These are phyloP conservation scores for Debaryomyces psychrophilus DNA, from an alignment of 1,139 yeast genomes.

Conservation along the genomic window DNA sequence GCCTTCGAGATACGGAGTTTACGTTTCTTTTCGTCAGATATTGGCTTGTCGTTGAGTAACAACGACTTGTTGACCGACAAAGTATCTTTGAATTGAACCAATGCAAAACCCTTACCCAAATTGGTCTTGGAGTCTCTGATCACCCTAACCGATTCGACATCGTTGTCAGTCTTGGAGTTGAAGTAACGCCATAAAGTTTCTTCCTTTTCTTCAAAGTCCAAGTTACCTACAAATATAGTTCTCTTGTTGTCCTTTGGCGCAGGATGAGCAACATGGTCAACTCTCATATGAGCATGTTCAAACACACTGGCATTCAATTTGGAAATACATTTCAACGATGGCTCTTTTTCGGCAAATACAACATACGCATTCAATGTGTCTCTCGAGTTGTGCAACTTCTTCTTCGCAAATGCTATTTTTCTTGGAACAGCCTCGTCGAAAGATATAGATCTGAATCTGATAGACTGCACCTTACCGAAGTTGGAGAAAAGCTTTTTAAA, in stretches of 20 bases:
- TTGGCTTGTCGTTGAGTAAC: constrained; percentile 70
- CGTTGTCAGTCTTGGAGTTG: constrained; percentile 58
- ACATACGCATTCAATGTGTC: constrained; percentile 88
- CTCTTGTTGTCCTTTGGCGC: constrained; percentile 80
- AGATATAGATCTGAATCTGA: constrained; percentile 91
- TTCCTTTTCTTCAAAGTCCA: constrained; percentile 91
- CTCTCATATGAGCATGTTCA: constrained; percentile 76
- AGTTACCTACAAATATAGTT: constrained; percentile 89
- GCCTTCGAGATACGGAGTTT: constrained; percentile 81
- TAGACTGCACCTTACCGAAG: constrained; percentile 66
- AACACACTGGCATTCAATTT: constrained; percentile 69
- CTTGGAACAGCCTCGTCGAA: constrained; percentile 88
- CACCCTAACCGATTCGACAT: constrained; percentile 84
- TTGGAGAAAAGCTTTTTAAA: constrained; percentile 65
- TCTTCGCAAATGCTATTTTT: constrained; percentile 86
- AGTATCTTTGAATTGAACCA: constrained; percentile 86
- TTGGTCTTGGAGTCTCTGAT: constrained; percentile 92
- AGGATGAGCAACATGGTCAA: constrained; percentile 92
- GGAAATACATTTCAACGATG: constrained; percentile 56
- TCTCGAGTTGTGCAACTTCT: constrained; percentile 74
- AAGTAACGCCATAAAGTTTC: constrained; percentile 89
- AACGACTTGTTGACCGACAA: constrained; percentile 83
- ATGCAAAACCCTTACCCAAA: constrained; percentile 96
- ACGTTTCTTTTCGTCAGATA: constrained; percentile 54
- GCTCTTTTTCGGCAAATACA: constrained; percentile 61